Conservation (phyloP, 2,329 filamentous ascomycete species). For the Phialophora verrucosa region DNA sequence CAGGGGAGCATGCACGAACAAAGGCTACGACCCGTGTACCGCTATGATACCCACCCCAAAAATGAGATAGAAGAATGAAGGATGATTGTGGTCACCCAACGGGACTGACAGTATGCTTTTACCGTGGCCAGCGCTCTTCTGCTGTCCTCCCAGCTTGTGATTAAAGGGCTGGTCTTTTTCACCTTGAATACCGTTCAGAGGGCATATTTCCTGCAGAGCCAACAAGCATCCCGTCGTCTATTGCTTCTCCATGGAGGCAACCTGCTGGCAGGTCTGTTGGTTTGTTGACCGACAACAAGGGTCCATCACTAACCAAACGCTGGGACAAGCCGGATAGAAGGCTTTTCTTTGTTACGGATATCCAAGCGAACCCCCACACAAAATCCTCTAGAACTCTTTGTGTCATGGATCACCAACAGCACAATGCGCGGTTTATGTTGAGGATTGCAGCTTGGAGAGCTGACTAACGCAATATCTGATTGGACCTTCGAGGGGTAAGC, state of each 20-base stretch:
- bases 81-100: background rate
- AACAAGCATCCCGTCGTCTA: background rate
- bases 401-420: constrained; percentile 1
- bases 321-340: background rate
- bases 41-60: constrained; percentile 27
- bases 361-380: background rate
- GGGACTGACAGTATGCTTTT: background rate
- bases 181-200: background rate
- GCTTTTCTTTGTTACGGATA: background rate
- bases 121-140: background rate
- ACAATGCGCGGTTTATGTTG: background rate
- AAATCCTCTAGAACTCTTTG: background rate
- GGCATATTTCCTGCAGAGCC: background rate
- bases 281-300: too few species aligned
- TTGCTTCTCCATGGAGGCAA: background rate
- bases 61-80: constrained; percentile 27
- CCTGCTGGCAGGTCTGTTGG: too few species aligned
- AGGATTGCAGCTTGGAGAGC: background rate
- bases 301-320: too few species aligned
- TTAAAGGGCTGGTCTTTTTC: background rate
- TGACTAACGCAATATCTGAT: background rate
- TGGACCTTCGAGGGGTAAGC: constrained; percentile 14
- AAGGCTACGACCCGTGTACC: constrained; percentile 21
- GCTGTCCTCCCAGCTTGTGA: background rate
- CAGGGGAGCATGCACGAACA: constrained; percentile 22